These are phyloP conservation scores for Arabidopsis hybrid DNA, from an alignment of 441 rosid genomes.

Conservation along the genomic window DNA sequence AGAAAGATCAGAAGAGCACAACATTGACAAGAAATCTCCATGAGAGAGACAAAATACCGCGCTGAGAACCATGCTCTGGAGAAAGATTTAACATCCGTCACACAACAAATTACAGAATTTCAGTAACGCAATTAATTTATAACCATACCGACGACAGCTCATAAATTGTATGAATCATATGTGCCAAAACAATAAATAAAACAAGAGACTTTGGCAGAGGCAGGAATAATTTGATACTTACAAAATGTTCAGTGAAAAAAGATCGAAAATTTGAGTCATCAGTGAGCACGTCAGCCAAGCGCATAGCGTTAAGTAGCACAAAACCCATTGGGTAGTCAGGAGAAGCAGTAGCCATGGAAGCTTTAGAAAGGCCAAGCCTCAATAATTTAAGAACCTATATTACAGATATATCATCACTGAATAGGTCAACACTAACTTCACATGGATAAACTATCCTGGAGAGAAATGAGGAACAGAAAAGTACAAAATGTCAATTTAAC, in stretches of 20 bases:
- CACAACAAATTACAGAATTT: constrained; percentile 31
- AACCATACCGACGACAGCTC: constrained; percentile 18
- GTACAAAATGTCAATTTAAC: constrained; percentile 18
- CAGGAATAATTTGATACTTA: constrained; percentile 55
- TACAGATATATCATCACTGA: constrained; percentile 36
- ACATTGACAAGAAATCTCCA: constrained; percentile 82
- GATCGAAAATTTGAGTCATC: constrained; percentile 96
- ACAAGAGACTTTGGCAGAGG: constrained; percentile 17
- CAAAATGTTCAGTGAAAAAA: constrained; percentile 71
- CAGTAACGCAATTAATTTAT: constrained; percentile 18
- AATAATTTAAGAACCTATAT: constrained; percentile 83
- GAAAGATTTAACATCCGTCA: constrained; percentile 46
- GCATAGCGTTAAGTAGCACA: constrained; percentile 94
- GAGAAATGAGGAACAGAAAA: constrained; percentile 4
- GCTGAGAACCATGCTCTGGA: constrained; percentile 86
- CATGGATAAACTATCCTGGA: constrained; percentile 1
- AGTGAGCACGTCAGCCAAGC: constrained; percentile 89
- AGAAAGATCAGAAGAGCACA: constrained; percentile 93
- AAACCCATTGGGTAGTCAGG: constrained; percentile 78
- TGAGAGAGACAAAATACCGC: constrained; percentile 90
- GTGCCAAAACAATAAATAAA: constrained; percentile 32
- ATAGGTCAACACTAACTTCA: constrained; percentile 31
- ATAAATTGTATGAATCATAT: constrained; percentile 15
- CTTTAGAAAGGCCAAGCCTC: constrained; percentile 70
- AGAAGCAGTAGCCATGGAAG: constrained; percentile 57